These are phyloP conservation scores for Claviceps sp. DNA, from an alignment of 2,329 filamentous ascomycete species.

Conservation along the genomic window DNA sequence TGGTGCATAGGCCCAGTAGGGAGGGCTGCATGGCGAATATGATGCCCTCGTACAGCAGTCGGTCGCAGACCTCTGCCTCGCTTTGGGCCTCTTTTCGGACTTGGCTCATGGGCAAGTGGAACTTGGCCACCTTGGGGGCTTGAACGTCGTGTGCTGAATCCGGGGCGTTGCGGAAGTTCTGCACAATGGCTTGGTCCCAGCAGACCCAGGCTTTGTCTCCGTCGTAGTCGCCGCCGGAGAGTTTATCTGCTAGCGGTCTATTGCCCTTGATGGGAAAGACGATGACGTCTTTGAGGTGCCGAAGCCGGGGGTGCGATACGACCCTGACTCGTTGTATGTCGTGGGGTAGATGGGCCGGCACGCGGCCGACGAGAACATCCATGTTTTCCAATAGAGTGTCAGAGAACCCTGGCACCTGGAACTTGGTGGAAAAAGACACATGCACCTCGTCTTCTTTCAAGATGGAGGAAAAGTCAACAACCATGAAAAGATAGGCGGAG, in stretches of 20 bases:
- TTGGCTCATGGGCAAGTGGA: neutral
- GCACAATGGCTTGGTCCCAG: slow-evolving; percentile 54
- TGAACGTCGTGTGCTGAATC: slow-evolving; percentile 19
- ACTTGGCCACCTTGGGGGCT: slow-evolving; percentile 24
- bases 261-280: slow-evolving; percentile 57
- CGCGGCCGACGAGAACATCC: slow-evolving; percentile 54
- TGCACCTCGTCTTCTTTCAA: slow-evolving; percentile 55
- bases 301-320: slow-evolving; percentile 45
- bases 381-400: slow-evolving; percentile 40
- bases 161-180: slow-evolving; percentile 50
- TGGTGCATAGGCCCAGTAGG: slow-evolving; percentile 51
- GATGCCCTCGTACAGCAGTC: slow-evolving; percentile 41
- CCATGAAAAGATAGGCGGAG: slow-evolving; percentile 52
- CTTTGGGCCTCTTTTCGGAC: neutral
- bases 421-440: slow-evolving; percentile 53
- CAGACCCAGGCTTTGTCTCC: slow-evolving; percentile 68
- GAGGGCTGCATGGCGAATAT: slow-evolving; percentile 42
- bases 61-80: slow-evolving; percentile 13
- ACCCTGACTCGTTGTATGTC: slow-evolving; percentile 58
- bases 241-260: slow-evolving; percentile 50
- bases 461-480: slow-evolving; percentile 50
- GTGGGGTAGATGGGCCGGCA: slow-evolving; percentile 54
- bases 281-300: slow-evolving; percentile 62
- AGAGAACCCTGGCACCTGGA: slow-evolving; percentile 38
- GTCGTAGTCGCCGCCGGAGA: slow-evolving; percentile 73